Base-by-base conservation (phyloP, 345 rosid species). In the Trapa bicornis region DNA sequence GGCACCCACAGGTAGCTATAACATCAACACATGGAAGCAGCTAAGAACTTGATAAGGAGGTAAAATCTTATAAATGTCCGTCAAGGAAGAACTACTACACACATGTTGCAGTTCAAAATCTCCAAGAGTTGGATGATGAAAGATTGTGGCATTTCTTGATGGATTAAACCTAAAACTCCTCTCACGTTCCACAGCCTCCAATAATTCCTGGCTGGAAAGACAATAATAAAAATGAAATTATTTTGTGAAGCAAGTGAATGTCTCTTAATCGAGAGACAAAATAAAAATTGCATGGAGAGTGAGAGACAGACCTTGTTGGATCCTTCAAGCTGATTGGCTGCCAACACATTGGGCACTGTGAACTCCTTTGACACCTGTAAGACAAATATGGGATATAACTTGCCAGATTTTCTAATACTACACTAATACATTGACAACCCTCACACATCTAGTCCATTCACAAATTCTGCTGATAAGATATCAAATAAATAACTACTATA, bases 301-400 rank as follows among this genome's bases (percentile, higher is more conserved):
- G 58, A 67, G 75, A 3, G 43, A 41, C 43, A 41, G 43, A 94
- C 99, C 97, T 80, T 32, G 86, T 78, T 36, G 96, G 88, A 73
- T 94, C 99, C 83, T 94, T 94, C 74, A 94, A 80, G 74, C 91
- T 83, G 71, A 94, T 83, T 16, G 97, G 72, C 72, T 91, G 99
- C 96, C 95, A 89, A 67, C 99, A 94, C 99, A 94, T 94, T 6
- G 99, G 99, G 80, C 99, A 94, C 67, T 91, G 96, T 43, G 99
- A 91, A 70, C 99, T 94, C 81, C 97, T 88, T 68, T 94, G 99
- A 70, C 99, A 94, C 97, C 99, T 93, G 71, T 50, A 79, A 71
- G 56, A 32, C 41, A 33, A 64, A 62, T 17, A 70, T 37, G 45
- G 22, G 63, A 22, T 54, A 52, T 47, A 15, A 50, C 12, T 41